phyloP scores from a whole-genome alignment of 2,329 filamentous ascomycete genomes.

The Lachnellula occidentalis region DNA sequence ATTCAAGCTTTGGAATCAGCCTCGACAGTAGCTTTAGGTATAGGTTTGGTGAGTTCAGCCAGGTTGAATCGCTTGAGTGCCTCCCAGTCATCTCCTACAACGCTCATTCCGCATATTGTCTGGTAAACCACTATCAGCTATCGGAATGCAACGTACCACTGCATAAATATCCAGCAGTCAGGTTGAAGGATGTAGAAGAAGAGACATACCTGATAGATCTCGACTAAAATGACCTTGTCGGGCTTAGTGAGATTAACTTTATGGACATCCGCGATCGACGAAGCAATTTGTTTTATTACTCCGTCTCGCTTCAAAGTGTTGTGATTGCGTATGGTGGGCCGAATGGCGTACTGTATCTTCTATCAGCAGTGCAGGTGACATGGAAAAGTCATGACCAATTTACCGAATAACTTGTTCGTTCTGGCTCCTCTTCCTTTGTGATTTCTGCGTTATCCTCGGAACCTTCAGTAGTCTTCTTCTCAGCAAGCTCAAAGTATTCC shows the following conservation, averaged over 20 bases:
- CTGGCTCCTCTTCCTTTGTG: conserved; percentile 5
- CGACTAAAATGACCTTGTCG: conserved; percentile 73
- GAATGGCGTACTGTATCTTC: conserved; percentile 67
- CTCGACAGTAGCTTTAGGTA: conserved; percentile 9
- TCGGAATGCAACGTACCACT: conserved; percentile 15
- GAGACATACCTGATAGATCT: conserved; percentile 67
- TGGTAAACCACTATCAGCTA: conserved; percentile 33
- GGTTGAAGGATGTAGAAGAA: not conserved
- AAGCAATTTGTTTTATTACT: conserved; percentile 64
- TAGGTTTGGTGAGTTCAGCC: conserved; percentile 58
- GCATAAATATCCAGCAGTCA: conserved; percentile 1
- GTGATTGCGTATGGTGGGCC: conserved; percentile 71
- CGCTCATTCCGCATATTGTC: conserved; percentile 73
- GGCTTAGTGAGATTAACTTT: conserved; percentile 74
- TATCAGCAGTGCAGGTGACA: not conserved
- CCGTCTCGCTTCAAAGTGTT: conserved; percentile 59
- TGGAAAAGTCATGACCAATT: conserved; percentile 1
- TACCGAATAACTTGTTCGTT: conserved; percentile 21
- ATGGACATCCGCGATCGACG: conserved; percentile 49
- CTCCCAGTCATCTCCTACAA: conserved; percentile 67
- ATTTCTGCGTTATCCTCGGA: not conserved
- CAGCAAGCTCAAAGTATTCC: conserved; percentile 51
- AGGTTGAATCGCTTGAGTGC: conserved; percentile 72
- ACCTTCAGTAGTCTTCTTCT: conserved; percentile 14
- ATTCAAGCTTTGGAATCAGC: conserved; percentile 15